Evolutionary conservation across 345 rosid genomes (phyloP).

Genomic region (Eutrema japonicum): DNA sequence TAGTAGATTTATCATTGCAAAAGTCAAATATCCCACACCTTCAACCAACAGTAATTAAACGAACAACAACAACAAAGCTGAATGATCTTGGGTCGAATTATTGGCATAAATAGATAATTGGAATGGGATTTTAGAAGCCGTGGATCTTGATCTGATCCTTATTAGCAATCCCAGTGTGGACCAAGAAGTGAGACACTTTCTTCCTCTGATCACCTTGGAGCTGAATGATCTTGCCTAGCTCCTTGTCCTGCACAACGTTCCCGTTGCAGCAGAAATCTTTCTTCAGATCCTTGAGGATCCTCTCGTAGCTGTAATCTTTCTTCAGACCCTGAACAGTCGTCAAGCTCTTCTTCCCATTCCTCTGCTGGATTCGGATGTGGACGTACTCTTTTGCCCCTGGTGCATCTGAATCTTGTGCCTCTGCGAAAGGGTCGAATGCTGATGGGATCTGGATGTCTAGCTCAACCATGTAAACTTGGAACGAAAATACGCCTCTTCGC

Average conservation of each 20-base stretch:
- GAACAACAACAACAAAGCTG: not conserved
- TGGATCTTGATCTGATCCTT: constrained; percentile 84
- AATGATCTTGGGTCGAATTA: constrained; percentile 15
- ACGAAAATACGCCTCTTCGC: not conserved
- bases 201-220: constrained; percentile 96
- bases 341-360: constrained; percentile 82
- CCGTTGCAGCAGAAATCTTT: constrained; percentile 90
- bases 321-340: constrained; percentile 79
- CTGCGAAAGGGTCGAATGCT: constrained; percentile 74
- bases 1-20: constrained; percentile 22
- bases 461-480: constrained; percentile 80
- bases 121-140: constrained; percentile 54
- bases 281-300: constrained; percentile 80
- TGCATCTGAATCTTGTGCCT: constrained; percentile 57
- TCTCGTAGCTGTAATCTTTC: constrained; percentile 68
- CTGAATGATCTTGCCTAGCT: constrained; percentile 85
- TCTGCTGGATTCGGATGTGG: constrained; percentile 74
- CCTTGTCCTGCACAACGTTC: constrained; percentile 84
- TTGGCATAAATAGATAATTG: not conserved
- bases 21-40: not conserved
- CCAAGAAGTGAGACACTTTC: constrained; percentile 73
- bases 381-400: constrained; percentile 65
- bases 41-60: not conserved
- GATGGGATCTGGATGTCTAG: constrained; percentile 61
- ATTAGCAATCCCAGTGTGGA: constrained; percentile 63